Conservation (phyloP, 331 rosid species). For the Arachis monticola region DNA sequence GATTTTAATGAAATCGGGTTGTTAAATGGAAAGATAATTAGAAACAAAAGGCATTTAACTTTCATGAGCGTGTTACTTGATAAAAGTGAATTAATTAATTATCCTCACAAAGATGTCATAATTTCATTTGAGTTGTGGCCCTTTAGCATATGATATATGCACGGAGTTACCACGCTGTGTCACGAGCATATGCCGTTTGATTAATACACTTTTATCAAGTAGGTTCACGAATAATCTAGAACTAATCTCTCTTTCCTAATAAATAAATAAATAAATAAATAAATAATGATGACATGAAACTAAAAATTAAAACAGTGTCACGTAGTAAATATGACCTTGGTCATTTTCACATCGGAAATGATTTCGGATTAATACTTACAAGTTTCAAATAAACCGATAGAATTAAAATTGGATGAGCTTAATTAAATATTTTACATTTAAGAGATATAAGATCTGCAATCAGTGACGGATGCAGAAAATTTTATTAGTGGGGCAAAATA, state of each 20-base stretch:
- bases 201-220: not conserved
- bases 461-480: no score
- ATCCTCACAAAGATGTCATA: slow-evolving; percentile 19
- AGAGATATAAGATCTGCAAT: no score
- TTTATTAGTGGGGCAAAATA: no score
- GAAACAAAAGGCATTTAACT: not conserved
- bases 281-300: not conserved
- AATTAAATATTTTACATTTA: no score
- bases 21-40: not conserved
- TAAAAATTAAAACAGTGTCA: not conserved
- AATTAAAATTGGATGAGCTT: no score
- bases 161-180: not conserved
- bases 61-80: slow-evolving; percentile 3
- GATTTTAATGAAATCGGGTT: not conserved
- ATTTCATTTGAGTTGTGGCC: not conserved
- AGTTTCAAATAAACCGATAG: no score
- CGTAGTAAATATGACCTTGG: slow-evolving; percentile 2
- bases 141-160: not conserved
- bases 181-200: not conserved
- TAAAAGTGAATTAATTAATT: no score
- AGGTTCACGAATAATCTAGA: not conserved
- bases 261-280: no score
- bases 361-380: no score
- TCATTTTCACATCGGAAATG: no score
- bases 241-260: not conserved